Base-by-base conservation (phyloP, 768 basidiomycete species). In the Tubosaeta brunneosetosa region DNA sequence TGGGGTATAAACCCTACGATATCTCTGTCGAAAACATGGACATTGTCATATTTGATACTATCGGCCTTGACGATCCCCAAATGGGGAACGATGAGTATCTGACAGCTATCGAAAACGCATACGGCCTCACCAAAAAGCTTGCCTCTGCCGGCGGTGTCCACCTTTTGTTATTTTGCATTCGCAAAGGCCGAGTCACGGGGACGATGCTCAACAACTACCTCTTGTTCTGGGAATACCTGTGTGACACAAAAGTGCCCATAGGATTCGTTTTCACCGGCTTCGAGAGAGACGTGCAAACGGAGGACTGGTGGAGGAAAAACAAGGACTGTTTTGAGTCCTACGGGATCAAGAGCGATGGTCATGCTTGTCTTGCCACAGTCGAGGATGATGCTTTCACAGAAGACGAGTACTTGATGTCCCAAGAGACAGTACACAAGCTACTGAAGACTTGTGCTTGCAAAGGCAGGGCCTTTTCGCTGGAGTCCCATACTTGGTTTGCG, bases 91-190 rank as follows among this genome's bases (percentile, higher is more conserved):
- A 64, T 10, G 57, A 56, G 4, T 63, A 72, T 34, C 49, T 65
- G 29, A 59, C 49, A 4, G 64, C 69, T 0, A 63, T 72, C 8
- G 64, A 58, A 47, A 63, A 58, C n/a, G 63, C 69, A 5, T 65
- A 61, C 46, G 37, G 51, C 13, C 73, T 79, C 33, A 57, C 78
- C 53, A 43, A 45, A 6, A 58, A 38, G 11, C 63, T 78, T 8
- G 26, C 53, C 27, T 38, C 41, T 1, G 51, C 52, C 34, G 71
- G 65, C n/a, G 76, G 77, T 31, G 61, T 79, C 33, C 71, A 66
- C 51, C 73, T 78, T 16, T 67, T 78, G 6, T 51, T 77, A 2
- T 77, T 71, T 47, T 71, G 71, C 56, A 67, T 77, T 65, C 70
- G 71, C 4, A 72, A 66, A 1, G 70, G 73, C 3, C 61, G 73